Percentiles rank a stretch among this genome's conserved stretches.
Conservation (phyloP, 129 eudicot species). For the Sambucus nigra region DNA sequence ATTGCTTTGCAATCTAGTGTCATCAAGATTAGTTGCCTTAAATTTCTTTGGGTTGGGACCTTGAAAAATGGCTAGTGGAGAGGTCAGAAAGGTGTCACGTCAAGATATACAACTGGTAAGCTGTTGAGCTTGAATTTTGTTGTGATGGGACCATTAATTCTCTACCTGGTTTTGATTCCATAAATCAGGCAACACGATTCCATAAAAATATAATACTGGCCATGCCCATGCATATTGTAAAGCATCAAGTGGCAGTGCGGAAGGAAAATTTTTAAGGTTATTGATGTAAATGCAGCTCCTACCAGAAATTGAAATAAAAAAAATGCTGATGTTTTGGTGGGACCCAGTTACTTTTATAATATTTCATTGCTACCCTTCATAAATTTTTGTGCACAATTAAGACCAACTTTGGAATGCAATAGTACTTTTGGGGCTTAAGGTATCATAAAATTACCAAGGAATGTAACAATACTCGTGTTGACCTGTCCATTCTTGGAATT, state of each 20-base stretch:
- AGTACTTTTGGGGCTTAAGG: background rate
- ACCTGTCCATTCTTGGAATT: no score
- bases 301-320: no score
- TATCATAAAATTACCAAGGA: background rate
- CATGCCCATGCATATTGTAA: constrained; percentile 3
- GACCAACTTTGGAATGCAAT: no score
- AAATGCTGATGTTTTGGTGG: background rate
- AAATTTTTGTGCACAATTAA: no score
- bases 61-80: constrained; percentile 59
- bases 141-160: background rate
- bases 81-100: constrained; percentile 58
- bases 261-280: background rate
- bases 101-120: constrained; percentile 86
- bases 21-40: background rate
- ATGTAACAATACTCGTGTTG: no score
- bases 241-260: background rate
- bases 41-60: constrained; percentile 8
- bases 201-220: background rate
- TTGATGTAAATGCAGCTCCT: background rate
- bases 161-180: background rate
- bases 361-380: no score
- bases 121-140: constrained; percentile 10
- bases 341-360: background rate
- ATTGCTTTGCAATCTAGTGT: background rate
- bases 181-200: background rate